Percentiles rank a stretch among this genome's conserved stretches.
Evolutionary conservation across 306 rosid genomes (phyloP).

Genomic region (Gynostemma pentaphyllum): DNA sequence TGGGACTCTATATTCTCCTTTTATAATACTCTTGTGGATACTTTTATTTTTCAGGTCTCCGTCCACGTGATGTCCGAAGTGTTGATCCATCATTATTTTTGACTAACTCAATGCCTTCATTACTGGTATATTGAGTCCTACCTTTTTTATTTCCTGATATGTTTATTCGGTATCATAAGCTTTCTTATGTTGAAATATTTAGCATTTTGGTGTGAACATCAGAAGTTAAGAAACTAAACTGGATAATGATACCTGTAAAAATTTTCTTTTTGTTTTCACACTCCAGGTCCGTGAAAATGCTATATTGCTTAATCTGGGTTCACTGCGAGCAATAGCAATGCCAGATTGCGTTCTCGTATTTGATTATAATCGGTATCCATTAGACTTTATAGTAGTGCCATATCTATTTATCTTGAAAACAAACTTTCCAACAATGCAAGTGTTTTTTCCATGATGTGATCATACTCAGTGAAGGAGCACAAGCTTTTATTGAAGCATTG

Average conservation of each 20-base stretch:
- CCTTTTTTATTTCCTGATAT: neutral
- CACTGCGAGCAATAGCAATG: slow-evolving; percentile 95
- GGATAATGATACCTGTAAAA: neutral
- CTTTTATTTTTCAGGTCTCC: slow-evolving; percentile 56
- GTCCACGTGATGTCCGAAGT: slow-evolving; percentile 94
- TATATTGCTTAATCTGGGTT: slow-evolving; percentile 84
- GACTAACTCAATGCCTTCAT: slow-evolving; percentile 84
- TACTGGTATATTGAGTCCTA: slow-evolving; percentile 46
- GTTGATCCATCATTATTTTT: slow-evolving; percentile 92
- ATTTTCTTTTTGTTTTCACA: slow-evolving; percentile 15
- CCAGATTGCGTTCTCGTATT: slow-evolving; percentile 71
- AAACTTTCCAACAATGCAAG: slow-evolving; percentile 6
- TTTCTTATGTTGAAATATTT: neutral
- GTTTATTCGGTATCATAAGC: neutral
- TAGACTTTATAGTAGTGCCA: slow-evolving; percentile 14
- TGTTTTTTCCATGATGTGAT: slow-evolving; percentile 16
- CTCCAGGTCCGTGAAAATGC: slow-evolving; percentile 90
- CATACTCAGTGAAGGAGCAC: slow-evolving; percentile 68
- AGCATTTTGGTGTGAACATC: neutral
- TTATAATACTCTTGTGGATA: neutral
- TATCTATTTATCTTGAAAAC: neutral
- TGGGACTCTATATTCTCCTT: neutral
- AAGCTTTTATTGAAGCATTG: slow-evolving; percentile 77
- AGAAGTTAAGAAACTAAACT: neutral
- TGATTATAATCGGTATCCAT: slow-evolving; percentile 63